Evolutionary conservation across 1,284 basidiomycete species (phyloP).

Genomic region (Lignosus rhinocerotis): DNA sequence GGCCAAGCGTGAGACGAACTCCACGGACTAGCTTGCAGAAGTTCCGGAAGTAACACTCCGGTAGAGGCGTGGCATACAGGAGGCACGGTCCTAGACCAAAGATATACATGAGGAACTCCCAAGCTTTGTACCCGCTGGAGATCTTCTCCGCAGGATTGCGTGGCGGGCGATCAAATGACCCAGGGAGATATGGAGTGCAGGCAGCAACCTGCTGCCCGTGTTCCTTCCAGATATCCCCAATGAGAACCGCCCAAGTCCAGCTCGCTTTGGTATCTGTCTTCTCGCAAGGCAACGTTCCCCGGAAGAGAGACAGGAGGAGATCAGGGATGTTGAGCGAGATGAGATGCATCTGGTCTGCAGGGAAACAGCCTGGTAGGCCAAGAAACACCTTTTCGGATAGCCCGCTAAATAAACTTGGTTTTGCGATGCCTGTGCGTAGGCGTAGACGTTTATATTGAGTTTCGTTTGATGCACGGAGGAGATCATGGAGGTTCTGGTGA

Average conservation of each 20-base stretch:
- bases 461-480: neutral
- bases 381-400: slow-evolving; percentile 3
- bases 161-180: slow-evolving; percentile 31
- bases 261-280: slow-evolving; percentile 21
- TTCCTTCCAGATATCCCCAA: slow-evolving; percentile 32
- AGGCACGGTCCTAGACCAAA: slow-evolving; percentile 26
- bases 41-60: slow-evolving; percentile 24
- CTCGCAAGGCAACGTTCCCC: slow-evolving; percentile 30
- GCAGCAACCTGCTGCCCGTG: slow-evolving; percentile 29
- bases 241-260: slow-evolving; percentile 40
- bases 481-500: neutral
- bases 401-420: slow-evolving; percentile 25
- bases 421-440: slow-evolving; percentile 24
- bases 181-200: slow-evolving; percentile 25
- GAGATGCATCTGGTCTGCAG: slow-evolving; percentile 33
- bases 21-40: slow-evolving; percentile 21
- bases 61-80: slow-evolving; percentile 25
- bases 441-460: slow-evolving; percentile 11
- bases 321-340: slow-evolving; percentile 27
- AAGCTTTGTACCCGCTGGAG: slow-evolving; percentile 33
- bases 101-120: slow-evolving; percentile 28
- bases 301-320: neutral
- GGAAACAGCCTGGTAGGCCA: slow-evolving; percentile 20
- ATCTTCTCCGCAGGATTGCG: slow-evolving; percentile 35
- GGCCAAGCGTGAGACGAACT: slow-evolving; percentile 6